phyloP scores from a whole-genome alignment of 441 rosid species.

The Eutrema salsugineum region DNA sequence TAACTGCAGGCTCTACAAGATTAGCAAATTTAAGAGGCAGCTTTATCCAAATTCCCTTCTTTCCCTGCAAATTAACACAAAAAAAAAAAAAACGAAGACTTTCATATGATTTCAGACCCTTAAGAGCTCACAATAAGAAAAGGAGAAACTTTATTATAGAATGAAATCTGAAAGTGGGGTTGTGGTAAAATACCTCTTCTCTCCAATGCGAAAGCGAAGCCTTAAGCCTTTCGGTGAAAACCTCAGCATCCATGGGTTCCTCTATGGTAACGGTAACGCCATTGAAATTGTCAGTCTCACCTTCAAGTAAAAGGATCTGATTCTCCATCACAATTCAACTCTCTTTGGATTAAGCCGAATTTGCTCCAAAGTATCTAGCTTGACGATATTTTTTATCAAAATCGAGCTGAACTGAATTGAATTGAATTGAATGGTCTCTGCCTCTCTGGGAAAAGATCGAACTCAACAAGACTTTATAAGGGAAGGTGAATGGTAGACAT shows the following conservation, averaged over 20 bases:
- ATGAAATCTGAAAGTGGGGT: not conserved
- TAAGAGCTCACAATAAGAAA: too few species aligned
- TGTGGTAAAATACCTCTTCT: slow-evolving; percentile 1
- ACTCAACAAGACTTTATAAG: not conserved
- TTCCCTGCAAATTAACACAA: slow-evolving; percentile 9
- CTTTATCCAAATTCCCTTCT: slow-evolving; percentile 32
- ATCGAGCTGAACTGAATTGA: not conserved
- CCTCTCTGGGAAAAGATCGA: not conserved
- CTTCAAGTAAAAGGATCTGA: not conserved
- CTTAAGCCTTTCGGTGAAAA: slow-evolving; percentile 16
- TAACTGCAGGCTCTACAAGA: slow-evolving; percentile 59
- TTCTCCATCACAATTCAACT: not conserved
- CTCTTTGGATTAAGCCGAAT: not conserved
- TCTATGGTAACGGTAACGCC: slow-evolving; percentile 21
- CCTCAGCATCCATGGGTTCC: slow-evolving; percentile 11
- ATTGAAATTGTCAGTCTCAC: slow-evolving; percentile 11
- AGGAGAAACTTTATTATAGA: too few species aligned
- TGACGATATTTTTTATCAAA: not conserved
- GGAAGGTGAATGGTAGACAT: not conserved
- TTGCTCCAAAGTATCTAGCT: not conserved
- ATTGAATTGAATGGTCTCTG: not conserved
- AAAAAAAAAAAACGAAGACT: not conserved
- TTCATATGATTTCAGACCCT: not conserved
- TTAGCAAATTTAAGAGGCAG: slow-evolving; percentile 30
- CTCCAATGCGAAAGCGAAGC: slow-evolving; percentile 27